Percentiles rank a stretch among this genome's conserved stretches.
phyloP scores from a whole-genome alignment of 352 stramenopile species.

The Phytophthora aleatoria region DNA sequence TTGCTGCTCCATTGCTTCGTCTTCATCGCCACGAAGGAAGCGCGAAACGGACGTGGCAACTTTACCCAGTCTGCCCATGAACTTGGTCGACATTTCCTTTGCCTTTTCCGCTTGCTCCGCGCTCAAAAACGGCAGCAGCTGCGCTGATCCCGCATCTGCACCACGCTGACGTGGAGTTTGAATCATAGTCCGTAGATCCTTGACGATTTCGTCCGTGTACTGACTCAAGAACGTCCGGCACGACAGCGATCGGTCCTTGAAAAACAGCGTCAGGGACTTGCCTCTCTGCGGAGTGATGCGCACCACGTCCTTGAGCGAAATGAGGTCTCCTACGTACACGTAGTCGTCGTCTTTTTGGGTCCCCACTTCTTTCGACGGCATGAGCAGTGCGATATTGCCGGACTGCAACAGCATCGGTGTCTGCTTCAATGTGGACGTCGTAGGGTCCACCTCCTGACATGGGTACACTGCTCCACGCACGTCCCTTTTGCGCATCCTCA shows the following conservation, averaged over 20 bases:
- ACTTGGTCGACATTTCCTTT: constrained; percentile 84
- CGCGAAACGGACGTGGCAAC: constrained; percentile 64
- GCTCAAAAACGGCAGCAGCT: constrained; percentile 72
- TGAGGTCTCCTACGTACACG: constrained; percentile 68
- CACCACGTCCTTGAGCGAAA: constrained; percentile 67
- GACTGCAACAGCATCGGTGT: constrained; percentile 73
- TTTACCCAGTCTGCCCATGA: constrained; percentile 74
- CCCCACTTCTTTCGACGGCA: constrained; percentile 24
- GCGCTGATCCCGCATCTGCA: constrained; percentile 37
- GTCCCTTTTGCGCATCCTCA: constrained; percentile 76
- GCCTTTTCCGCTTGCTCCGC: constrained; percentile 74
- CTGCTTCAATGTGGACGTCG: constrained; percentile 58
- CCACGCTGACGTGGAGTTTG: constrained; percentile 43
- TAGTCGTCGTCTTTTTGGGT: constrained; percentile 41
- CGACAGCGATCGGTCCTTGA: constrained; percentile 58
- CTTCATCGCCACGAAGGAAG: constrained; percentile 71
- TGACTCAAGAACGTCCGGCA: constrained; percentile 77
- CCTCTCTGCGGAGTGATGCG: constrained; percentile 77
- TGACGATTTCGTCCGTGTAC: constrained; percentile 74
- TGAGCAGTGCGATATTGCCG: constrained; percentile 66
- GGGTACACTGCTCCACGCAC: constrained; percentile 71
- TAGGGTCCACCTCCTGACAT: constrained; percentile 69
- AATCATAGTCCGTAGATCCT: constrained; percentile 72
- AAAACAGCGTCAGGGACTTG: constrained; percentile 85
- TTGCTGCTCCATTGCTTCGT: constrained; percentile 41